Evolutionary conservation across 2,329 filamentous ascomycete genomes (phyloP).

Genomic region (Botrytis cinerea): DNA sequence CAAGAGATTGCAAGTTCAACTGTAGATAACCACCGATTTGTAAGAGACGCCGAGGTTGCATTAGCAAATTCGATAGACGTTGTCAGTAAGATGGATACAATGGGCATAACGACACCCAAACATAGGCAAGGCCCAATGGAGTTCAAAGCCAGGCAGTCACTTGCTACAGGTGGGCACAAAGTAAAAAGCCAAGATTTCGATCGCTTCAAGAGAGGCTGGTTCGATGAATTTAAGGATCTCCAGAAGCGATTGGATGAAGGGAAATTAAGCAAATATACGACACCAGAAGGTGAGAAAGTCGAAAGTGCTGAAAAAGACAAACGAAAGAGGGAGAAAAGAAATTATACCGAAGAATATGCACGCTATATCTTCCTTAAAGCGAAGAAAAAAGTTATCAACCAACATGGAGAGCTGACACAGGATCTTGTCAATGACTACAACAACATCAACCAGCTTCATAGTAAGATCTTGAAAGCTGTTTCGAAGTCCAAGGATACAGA

Average conservation of each 20-base stretch:
- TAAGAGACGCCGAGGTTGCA: slow-evolving; percentile 53
- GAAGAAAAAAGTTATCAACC: not conserved
- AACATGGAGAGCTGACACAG: not conserved
- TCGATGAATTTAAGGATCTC: not conserved
- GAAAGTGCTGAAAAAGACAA: no score
- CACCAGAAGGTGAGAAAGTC: not conserved
- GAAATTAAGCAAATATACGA: not conserved
- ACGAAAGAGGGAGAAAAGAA: not conserved
- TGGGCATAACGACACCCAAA: slow-evolving; percentile 48
- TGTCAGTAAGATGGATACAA: slow-evolving; percentile 50
- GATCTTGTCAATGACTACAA: slow-evolving; percentile 9
- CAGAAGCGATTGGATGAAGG: not conserved
- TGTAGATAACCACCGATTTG: slow-evolving; percentile 35
- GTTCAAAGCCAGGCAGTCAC: slow-evolving; percentile 23
- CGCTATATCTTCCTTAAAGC: not conserved
- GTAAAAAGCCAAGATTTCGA: slow-evolving; percentile 11
- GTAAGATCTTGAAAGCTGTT: not conserved
- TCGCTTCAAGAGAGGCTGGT: slow-evolving; percentile 7
- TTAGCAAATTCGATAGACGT: slow-evolving; percentile 47
- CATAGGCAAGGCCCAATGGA: slow-evolving; percentile 47
- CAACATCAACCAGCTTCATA: slow-evolving; percentile 2
- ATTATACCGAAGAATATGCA: not conserved
- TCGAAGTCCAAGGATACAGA: not conserved
- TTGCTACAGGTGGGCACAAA: slow-evolving; percentile 29
- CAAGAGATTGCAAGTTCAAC: slow-evolving; percentile 54